Conservation (phyloP, 352 stramenopile genomes). For the Pythium guiyangense region DNA sequence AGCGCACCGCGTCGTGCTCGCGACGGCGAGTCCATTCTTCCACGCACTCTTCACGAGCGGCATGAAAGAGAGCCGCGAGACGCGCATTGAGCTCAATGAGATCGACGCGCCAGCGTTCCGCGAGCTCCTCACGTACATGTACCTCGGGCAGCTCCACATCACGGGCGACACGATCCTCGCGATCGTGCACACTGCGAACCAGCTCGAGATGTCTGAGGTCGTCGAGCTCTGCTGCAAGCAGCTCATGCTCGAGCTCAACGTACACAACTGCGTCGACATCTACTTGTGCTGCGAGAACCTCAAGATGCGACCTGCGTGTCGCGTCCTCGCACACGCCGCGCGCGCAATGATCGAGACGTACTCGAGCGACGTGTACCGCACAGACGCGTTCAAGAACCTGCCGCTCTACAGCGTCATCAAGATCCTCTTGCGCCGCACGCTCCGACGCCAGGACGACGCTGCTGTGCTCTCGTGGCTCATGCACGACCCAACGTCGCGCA, state of each 20-base stretch:
- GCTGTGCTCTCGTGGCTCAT: constrained; percentile 48
- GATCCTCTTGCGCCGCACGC: constrained; percentile 36
- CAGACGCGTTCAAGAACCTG: constrained; percentile 55
- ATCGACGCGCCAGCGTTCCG: constrained; percentile 39
- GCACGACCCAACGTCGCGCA: constrained; percentile 32
- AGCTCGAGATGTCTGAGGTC: constrained; percentile 62
- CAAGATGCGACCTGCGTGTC: constrained; percentile 40
- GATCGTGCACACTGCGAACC: constrained; percentile 59
- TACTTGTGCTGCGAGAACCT: constrained; percentile 62
- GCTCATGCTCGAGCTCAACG: constrained; percentile 60
- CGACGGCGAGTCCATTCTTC: constrained; percentile 64
- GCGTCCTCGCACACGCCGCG: constrained; percentile 47
- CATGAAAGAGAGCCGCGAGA: constrained; percentile 50
- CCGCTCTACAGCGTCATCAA: constrained; percentile 31
- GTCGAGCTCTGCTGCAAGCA: constrained; percentile 72
- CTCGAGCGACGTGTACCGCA: constrained; percentile 48
- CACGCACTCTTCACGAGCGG: constrained; percentile 70
- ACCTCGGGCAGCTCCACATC: constrained; percentile 50
- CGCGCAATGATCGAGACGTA: constrained; percentile 62
- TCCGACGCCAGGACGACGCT: constrained; percentile 23
- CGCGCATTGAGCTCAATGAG: constrained; percentile 46
- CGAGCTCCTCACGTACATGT: constrained; percentile 65
- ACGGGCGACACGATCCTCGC: constrained; percentile 56
- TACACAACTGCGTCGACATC: constrained; percentile 71
- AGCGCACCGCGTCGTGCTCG: constrained; percentile 61